A percentile compares a stretch with the other conserved stretches of the same genome.
These are phyloP conservation scores for Populus tomentosa DNA, from an alignment of 441 rosid species.

Conservation along the genomic window DNA sequence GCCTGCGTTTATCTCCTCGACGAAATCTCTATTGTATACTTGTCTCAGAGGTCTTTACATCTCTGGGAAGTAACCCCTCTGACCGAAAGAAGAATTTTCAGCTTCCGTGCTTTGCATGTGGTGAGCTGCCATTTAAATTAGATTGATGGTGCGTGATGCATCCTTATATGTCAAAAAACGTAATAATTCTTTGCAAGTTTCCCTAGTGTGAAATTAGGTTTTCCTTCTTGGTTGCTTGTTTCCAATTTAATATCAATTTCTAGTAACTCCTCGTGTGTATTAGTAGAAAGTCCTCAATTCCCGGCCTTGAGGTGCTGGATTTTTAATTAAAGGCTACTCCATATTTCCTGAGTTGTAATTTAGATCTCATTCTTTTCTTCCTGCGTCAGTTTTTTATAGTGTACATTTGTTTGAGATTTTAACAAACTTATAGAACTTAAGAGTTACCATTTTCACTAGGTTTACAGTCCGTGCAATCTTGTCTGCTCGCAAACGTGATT, in stretches of 20 bases:
- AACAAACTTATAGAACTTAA: neutral
- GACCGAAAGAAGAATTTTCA: neutral
- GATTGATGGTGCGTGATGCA: neutral
- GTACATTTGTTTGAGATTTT: neutral
- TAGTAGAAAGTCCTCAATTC: neutral
- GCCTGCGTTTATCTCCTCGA: too few species aligned
- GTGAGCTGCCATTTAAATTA: neutral
- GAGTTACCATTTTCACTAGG: too few species aligned
- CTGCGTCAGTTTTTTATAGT: neutral
- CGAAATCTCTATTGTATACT: too few species aligned
- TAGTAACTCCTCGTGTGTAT: neutral
- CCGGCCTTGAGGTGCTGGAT: neutral
- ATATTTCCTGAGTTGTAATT: neutral
- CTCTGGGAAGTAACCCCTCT: too few species aligned
- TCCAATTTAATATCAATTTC: neutral
- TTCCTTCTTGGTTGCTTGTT: neutral
- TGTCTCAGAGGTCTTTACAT: too few species aligned
- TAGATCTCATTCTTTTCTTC: too few species aligned
- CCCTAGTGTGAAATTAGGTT: neutral
- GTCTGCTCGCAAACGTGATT: neutral
- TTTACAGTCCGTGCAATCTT: too few species aligned
- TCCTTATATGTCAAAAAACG: neutral
- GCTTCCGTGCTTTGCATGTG: neutral
- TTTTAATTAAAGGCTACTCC: neutral
- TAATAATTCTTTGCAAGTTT: too few species aligned